A percentile compares a stretch with the other conserved stretches of the same genome.
phyloP scores from a whole-genome alignment of 345 rosid species.

The Eucalyptus cladocalyx region DNA sequence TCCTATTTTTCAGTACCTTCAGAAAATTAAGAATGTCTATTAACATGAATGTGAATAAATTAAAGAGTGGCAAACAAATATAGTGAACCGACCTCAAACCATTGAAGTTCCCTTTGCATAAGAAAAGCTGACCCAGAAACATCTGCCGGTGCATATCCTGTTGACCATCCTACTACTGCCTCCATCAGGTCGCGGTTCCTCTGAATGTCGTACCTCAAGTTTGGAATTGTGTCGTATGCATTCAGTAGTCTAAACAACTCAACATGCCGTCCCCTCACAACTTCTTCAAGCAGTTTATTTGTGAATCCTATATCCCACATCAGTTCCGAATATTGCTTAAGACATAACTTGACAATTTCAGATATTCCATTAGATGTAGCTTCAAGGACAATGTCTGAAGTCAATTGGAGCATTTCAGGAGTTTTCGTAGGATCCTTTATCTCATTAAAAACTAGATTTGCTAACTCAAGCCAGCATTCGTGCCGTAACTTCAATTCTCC shows the following conservation, averaged over 20 bases:
- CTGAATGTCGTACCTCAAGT: fast-evolving
- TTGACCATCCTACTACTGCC: neutral
- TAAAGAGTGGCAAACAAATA: neutral
- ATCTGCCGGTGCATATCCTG: neutral
- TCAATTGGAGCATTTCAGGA: neutral
- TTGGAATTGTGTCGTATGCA: neutral
- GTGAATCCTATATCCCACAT: neutral
- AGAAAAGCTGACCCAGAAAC: neutral
- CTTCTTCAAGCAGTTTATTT: fast-evolving
- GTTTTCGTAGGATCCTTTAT: fast-evolving
- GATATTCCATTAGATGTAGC: neutral
- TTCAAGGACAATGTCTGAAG: neutral
- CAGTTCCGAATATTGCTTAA: neutral
- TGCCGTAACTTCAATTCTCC: neutral
- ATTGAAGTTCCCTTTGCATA: neutral
- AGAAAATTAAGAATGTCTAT: no score
- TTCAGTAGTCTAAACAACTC: neutral
- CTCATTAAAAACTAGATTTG: fast-evolving
- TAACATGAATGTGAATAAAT: neutral
- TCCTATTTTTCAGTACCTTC: neutral
- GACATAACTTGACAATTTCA: neutral
- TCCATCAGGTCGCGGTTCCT: neutral
- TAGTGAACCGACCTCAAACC: neutral
- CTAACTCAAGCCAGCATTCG: neutral
- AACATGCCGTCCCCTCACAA: neutral